phyloP scores from a whole-genome alignment of 2,329 filamentous ascomycete genomes.

The Aspergillus viridinutans region DNA sequence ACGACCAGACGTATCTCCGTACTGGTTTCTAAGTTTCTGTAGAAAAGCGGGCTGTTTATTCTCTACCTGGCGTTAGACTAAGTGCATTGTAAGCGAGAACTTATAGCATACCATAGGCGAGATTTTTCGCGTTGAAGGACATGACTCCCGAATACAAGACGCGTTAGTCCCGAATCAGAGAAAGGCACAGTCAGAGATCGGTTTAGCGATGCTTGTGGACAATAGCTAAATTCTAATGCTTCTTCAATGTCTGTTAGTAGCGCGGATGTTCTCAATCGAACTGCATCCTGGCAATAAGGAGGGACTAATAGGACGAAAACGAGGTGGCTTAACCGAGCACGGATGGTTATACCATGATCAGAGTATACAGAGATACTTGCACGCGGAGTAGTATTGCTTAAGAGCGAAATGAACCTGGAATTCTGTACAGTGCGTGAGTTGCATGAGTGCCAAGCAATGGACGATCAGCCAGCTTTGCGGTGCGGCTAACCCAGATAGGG shows the following conservation, averaged over 20 bases:
- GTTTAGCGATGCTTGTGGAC: not conserved
- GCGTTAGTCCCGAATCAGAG: slow-evolving; percentile 1
- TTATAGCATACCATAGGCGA: slow-evolving; percentile 37
- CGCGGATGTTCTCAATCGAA: not conserved
- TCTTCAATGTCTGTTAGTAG: not conserved
- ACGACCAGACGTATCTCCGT: slow-evolving; percentile 32
- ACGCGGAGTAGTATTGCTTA: not conserved
- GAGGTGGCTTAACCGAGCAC: not conserved
- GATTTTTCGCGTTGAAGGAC: slow-evolving; percentile 41
- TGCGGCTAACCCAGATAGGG: slow-evolving; percentile 32
- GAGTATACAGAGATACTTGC: not conserved
- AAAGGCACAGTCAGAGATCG: not conserved
- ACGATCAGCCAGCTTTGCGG: slow-evolving; percentile 9
- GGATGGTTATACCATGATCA: not conserved
- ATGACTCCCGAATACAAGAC: slow-evolving; percentile 21
- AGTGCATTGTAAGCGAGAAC: slow-evolving; percentile 1
- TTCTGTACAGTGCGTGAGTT: not conserved
- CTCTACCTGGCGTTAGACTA: slow-evolving; percentile 26
- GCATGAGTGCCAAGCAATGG: slow-evolving; percentile 17
- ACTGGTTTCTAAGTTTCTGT: slow-evolving; percentile 37
- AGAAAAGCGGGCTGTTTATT: slow-evolving; percentile 41
- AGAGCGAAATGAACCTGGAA: not conserved
- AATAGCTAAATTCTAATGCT: not conserved
- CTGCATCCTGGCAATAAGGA: not conserved
- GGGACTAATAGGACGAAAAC: not conserved